These are phyloP conservation scores for Blastomyces silverae DNA, from an alignment of 2,329 filamentous ascomycete species.

Conservation along the genomic window DNA sequence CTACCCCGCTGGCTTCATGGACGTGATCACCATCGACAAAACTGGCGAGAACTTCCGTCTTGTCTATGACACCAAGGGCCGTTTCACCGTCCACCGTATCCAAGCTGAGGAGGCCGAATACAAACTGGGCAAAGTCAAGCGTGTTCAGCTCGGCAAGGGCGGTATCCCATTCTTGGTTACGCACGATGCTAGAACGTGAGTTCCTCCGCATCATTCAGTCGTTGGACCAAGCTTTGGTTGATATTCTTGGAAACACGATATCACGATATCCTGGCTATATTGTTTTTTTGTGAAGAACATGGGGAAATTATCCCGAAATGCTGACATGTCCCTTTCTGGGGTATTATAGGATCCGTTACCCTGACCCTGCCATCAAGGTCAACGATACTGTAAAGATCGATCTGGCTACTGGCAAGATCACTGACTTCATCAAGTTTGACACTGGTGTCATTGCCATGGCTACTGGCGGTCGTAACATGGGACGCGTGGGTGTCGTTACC, in stretches of 20 bases:
- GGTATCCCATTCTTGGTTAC: conserved; percentile 99
- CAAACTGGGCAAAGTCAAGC: conserved; percentile 99
- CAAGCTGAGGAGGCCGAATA: conserved; percentile 98
- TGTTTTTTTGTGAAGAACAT: background rate
- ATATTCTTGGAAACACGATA: conserved; percentile 38
- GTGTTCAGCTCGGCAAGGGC: conserved; percentile 97
- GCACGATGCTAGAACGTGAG: conserved; percentile 99
- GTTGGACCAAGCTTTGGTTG: conserved; percentile 99
- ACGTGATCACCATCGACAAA: conserved; percentile 99
- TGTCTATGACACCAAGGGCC: conserved; percentile 99
- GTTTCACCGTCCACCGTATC: conserved; percentile 99
- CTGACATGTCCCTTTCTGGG: conserved; percentile 30
- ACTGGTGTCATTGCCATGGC: conserved; percentile 97
- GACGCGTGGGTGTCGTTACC: conserved; percentile 99
- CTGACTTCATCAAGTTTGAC: conserved; percentile 97
- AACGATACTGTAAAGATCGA: conserved; percentile 99
- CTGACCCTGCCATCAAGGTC: conserved; percentile 96
- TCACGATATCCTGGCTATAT: conserved; percentile 23
- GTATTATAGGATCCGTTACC: conserved; percentile 88
- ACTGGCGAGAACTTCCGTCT: conserved; percentile 99
- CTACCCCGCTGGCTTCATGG: conserved; percentile 98
- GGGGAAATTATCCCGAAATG: conserved; percentile 24
- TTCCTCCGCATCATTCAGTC: conserved; percentile 98
- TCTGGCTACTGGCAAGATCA: conserved; percentile 92
- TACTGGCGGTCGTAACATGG: conserved; percentile 99